Percentiles rank a stretch among this genome's conserved stretches.
phyloP scores from a whole-genome alignment of 805 yeast genomes.

The Starmerella cellae region DNA sequence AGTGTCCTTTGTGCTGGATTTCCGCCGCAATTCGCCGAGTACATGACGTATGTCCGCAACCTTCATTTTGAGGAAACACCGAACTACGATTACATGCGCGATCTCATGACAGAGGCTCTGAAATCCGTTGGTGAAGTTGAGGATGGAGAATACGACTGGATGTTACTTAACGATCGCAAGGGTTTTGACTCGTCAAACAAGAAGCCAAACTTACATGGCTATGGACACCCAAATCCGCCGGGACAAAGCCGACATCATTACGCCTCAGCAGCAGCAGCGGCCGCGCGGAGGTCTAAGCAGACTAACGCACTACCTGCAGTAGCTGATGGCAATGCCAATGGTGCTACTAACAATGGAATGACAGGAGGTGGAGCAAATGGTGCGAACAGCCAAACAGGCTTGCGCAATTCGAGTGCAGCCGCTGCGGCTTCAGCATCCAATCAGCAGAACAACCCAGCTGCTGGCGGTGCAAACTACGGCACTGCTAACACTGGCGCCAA shows the following conservation, averaged over 20 bases:
- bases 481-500: not conserved
- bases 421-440: not conserved
- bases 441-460: not conserved
- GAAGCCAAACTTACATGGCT: conserved; percentile 89
- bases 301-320: too few species aligned
- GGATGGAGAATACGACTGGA: conserved; percentile 96
- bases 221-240: conserved; percentile 67
- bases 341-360: conserved; percentile 1
- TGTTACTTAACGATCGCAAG: conserved; percentile 85
- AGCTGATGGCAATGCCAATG: conserved; percentile 7
- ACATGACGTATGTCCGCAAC: conserved; percentile 75
- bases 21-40: conserved; percentile 88
- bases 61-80: conserved; percentile 89
- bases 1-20: conserved; percentile 75
- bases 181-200: conserved; percentile 93
- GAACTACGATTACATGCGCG: conserved; percentile 76
- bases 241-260: conserved; percentile 16
- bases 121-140: conserved; percentile 54
- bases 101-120: conserved; percentile 57
- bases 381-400: conserved; percentile 1
- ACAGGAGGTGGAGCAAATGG: conserved; percentile 2
- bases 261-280: conserved; percentile 12
- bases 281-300: conserved; percentile 10
- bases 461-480: not conserved
- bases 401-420: not conserved